Base-by-base conservation (phyloP, 1,139 yeast species). In the Citeromyces siamensis region DNA sequence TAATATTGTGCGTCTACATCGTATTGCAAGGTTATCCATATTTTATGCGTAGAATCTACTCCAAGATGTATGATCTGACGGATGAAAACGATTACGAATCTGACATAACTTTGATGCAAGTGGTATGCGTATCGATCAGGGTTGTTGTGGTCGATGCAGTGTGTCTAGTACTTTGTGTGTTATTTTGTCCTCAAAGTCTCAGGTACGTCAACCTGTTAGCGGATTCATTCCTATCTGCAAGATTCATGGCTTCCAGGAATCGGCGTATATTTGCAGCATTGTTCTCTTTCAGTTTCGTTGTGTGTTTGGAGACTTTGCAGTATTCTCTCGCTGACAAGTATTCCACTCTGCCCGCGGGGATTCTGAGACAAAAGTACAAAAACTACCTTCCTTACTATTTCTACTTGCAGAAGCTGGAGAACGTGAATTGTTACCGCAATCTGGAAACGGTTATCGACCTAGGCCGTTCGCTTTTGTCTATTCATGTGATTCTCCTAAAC, bases 201-300 rank as follows among this genome's bases (percentile, higher is more conserved):
- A 60, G 60, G 34, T 66, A 66, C 46, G 48, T 67, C 19, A 60
- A 62, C 19, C 46, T 69, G 10, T 54, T 71, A 37, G 66, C 75
- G 8, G 68, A 69, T 45, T 62, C 75, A 3, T 60, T 70, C 21
- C 53, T 71, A n/a, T 65, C 76, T 1, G 59, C 71, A 32, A 70
- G 65, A 37, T 48, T 71, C 35, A 64, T 70, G 10, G 75, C 76
- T 2, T 51, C 67, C 13, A 48, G 40, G 32, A 41, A 44, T 19
- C 42, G 52, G 34, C 46, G 46, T 29, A 34, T 47, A 7, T 32
- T 44, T 13, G 51, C 50, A 44, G 51, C 55, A 6, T 19, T 48
- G 2, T 29, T 42, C 14, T 42, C 53, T 14, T 38, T 46, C n/a
- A 18, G 42, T 12, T 35, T 48, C 3, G 34, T 53, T 3, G 29